Percentiles rank a stretch among this genome's conserved stretches.
Conservation (phyloP, 2,329 filamentous ascomycete species). For the Colletotrichum tabaci region DNA sequence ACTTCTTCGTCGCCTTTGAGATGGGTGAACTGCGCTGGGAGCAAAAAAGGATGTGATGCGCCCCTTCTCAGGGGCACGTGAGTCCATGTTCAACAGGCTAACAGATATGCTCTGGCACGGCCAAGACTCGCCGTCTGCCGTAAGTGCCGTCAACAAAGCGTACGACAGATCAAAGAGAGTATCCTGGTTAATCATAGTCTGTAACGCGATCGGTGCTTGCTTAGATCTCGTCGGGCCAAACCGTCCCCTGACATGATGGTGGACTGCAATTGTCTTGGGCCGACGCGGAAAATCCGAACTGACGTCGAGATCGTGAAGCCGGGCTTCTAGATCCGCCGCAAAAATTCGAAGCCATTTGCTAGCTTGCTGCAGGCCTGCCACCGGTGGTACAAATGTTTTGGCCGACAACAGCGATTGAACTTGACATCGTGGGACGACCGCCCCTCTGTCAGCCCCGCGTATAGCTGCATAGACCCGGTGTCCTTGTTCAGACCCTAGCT, state of each 20-base stretch:
- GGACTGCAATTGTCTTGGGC: conserved; percentile 2
- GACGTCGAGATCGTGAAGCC: background rate
- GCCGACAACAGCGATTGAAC: conserved; percentile 1
- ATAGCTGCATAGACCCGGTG: background rate
- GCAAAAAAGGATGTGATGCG: conserved; percentile 1
- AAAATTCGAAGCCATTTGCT: conserved; percentile 9
- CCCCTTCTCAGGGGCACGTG: background rate
- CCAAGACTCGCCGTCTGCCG: background rate
- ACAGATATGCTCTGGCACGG: conserved; percentile 4
- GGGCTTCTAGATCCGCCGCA: background rate
- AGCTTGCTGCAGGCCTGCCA: background rate
- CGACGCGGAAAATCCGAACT: background rate
- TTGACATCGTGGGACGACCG: background rate
- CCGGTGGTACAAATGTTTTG: background rate
- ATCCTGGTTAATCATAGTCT: background rate
- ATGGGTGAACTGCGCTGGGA: background rate
- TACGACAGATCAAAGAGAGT: background rate
- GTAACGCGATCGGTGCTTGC: conserved; percentile 2
- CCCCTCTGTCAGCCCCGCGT: background rate
- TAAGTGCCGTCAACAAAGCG: background rate
- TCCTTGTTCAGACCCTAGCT: background rate
- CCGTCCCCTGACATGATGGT: conserved; percentile 1
- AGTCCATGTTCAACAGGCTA: background rate
- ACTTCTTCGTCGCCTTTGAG: background rate
- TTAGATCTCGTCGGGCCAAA: conserved; percentile 4